Evolutionary conservation across 129 eudicot species (phyloP).

Genomic region (Smallanthus sonchifolius): DNA sequence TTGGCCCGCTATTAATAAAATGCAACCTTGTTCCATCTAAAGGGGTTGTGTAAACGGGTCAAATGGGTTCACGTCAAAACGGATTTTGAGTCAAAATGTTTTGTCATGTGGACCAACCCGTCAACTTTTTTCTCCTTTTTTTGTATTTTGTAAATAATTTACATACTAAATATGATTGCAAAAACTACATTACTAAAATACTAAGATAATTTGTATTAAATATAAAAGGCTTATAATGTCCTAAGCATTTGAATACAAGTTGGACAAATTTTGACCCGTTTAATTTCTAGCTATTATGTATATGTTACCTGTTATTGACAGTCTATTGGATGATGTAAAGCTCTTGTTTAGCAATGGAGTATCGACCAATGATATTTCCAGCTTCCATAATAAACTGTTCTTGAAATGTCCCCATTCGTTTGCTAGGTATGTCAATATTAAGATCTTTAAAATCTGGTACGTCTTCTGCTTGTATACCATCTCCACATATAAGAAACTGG

Average conservation of each 20-base stretch:
- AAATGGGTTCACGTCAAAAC: neutral
- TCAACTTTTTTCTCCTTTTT: neutral
- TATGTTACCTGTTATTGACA: neutral
- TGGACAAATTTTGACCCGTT: neutral
- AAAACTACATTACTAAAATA: neutral
- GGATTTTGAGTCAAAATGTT: neutral
- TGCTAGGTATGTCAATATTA: constrained; percentile 65
- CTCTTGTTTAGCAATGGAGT: constrained; percentile 66
- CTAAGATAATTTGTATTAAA: neutral
- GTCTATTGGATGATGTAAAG: constrained; percentile 61
- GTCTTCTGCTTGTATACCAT: constrained; percentile 91
- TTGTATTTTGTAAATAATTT: neutral
- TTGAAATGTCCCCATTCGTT: constrained; percentile 82
- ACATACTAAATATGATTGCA: neutral
- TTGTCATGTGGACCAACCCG: neutral
- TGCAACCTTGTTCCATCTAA: neutral
- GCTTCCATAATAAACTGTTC: constrained; percentile 82
- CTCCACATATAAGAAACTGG: constrained; percentile 91
- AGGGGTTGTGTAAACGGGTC: neutral
- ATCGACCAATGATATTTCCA: constrained; percentile 61
- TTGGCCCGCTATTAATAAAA: neutral
- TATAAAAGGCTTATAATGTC: neutral
- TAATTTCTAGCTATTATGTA: neutral
- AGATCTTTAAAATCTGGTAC: constrained; percentile 82
- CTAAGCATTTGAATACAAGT: neutral